Evolutionary conservation across 2,329 filamentous ascomycete genomes (phyloP), one percentile per base, ranked within the genome.

Genomic region (Clathrospora elynae): DNA sequence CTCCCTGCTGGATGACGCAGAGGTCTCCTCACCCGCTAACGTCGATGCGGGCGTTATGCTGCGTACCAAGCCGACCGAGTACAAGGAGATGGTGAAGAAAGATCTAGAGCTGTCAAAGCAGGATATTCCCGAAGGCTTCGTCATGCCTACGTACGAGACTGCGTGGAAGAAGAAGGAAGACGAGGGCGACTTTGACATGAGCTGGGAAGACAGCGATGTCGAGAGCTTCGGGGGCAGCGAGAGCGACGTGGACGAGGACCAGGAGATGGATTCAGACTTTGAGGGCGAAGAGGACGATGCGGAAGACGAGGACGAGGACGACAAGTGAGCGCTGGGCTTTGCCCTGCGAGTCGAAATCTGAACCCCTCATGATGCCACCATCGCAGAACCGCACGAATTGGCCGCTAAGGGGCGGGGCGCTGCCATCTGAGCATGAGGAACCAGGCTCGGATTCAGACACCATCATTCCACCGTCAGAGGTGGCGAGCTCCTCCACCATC

Each of bases 21-120:
- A 99, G 71, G 89, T 95, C 61, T 90, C 85, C 58, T 96, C 90
- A 0, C 90, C 93, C 0, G 93, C 92, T 51, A 97, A 97, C 67
- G 91, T 97, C 41, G 92, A 97, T 58, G 92, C 93, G 2, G 84
- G 89, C 43, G 86, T 96, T 16, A 81, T 90, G 76, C 86, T 95
- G 62, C 85, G 92, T 47, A 89, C 91, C 57, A 73, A 85, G 20
- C 83, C 83, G 0, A 75, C 77, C 1, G 71, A 76, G 20, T 99
- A 95, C 76, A 84, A 89, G 62, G 72, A 75, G 29, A 79, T 78
- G 58, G 89, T 92, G 2, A 78, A 74, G 51, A 80, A 83, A 29
- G 82, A 90, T 20, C 86, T 93, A 4, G 83, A 87, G 53, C 75
- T 74, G 31, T 91, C 88, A 9, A 88, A 88, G 72, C 74, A 78